Conservation (phyloP, 2,329 filamentous ascomycete genomes). For the Grosmannia serpens region DNA sequence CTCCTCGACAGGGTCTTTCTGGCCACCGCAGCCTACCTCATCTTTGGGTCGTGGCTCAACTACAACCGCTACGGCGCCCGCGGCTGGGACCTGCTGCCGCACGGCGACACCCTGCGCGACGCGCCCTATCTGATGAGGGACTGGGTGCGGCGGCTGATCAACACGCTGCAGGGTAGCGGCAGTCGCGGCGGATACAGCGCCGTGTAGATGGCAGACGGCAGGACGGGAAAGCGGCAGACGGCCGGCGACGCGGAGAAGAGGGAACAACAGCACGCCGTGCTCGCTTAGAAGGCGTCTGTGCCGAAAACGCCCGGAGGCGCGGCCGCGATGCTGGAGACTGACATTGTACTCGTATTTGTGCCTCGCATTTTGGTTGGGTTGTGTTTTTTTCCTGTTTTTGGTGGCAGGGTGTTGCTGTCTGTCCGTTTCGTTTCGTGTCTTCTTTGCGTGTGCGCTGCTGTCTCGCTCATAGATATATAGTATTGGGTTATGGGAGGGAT, state of each 20-base stretch:
- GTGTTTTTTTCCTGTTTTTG: background rate
- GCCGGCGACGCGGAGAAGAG: background rate
- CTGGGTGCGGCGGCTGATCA: slow-evolving; percentile 67
- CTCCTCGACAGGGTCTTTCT: slow-evolving; percentile 61
- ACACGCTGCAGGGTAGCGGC: slow-evolving; percentile 72
- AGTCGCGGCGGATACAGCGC: slow-evolving; percentile 89
- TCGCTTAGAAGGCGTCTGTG: too few species aligned
- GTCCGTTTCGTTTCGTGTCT: background rate
- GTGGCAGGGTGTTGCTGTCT: background rate
- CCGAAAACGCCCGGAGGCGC: too few species aligned
- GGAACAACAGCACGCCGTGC: background rate
- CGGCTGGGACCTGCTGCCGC: slow-evolving; percentile 89
- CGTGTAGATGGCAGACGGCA: slow-evolving; percentile 40
- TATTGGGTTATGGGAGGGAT: background rate
- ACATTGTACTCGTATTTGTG: slow-evolving; percentile 7
- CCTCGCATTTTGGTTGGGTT: slow-evolving; percentile 9
- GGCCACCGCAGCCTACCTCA: slow-evolving; percentile 75
- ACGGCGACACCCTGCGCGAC: slow-evolving; percentile 85
- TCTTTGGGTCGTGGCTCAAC: slow-evolving; percentile 97
- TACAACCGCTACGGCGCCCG: slow-evolving; percentile 93
- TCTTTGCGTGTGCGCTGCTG: background rate
- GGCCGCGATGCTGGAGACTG: background rate
- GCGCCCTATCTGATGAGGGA: slow-evolving; percentile 88
- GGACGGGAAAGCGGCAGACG: too few species aligned
- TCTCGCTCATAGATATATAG: background rate